These are phyloP conservation scores for Blastocladiella emersonii DNA, from an alignment of 371 early-diverging fungal genomes.

Conservation along the genomic window DNA sequence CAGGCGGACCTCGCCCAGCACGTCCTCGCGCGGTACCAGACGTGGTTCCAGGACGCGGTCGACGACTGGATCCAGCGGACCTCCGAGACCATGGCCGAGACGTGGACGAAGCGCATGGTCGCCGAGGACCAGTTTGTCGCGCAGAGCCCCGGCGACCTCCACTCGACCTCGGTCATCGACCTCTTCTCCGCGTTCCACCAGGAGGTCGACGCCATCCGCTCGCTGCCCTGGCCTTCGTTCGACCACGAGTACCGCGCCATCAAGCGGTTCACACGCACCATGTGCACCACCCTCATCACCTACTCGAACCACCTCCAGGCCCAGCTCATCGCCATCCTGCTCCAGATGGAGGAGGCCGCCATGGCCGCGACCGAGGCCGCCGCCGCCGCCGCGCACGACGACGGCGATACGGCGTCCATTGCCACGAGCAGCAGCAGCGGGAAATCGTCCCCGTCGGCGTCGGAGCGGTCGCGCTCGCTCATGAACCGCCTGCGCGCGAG, in stretches of 20 bases:
- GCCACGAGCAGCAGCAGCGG: too few relatives aligned
- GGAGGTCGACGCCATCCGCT: background rate
- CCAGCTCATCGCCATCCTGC: background rate
- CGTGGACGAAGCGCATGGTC: background rate
- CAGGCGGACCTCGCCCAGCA: background rate
- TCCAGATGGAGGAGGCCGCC: background rate
- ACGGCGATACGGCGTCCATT: too few relatives aligned
- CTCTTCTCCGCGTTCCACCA: constrained; percentile 4
- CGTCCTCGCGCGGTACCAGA: background rate
- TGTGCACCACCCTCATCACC: background rate
- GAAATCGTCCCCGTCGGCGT: too few relatives aligned
- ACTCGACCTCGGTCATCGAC: constrained; percentile 4
- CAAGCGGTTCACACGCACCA: background rate
- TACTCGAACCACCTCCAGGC: background rate
- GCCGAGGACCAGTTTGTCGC: background rate
- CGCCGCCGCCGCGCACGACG: background rate
- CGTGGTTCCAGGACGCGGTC: constrained; percentile 1
- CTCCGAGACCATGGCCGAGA: background rate
- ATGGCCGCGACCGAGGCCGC: background rate
- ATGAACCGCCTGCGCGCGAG: background rate
- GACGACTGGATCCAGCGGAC: constrained; percentile 4
- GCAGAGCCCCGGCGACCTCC: background rate
- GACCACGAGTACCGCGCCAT: background rate
- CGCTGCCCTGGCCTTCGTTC: constrained; percentile 1
- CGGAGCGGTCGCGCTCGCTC: background rate